These are phyloP conservation scores for Amanita inopinata DNA, from an alignment of 768 basidiomycete genomes.

Conservation along the genomic window DNA sequence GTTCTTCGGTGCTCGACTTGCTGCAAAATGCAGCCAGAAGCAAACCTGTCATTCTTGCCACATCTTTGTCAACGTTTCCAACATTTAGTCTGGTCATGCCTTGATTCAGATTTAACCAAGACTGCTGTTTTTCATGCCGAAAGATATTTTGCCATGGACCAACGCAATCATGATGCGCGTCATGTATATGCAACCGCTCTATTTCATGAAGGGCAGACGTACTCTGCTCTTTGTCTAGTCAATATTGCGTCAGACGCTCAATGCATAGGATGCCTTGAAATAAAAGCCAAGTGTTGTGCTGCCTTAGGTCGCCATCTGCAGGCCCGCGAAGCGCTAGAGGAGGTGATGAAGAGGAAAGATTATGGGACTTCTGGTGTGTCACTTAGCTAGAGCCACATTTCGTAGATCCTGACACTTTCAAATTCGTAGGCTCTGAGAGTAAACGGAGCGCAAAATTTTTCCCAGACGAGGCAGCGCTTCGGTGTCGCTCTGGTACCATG, in stretches of 20 bases:
- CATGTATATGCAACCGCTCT: slow-evolving; percentile 79
- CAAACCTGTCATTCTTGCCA: slow-evolving; percentile 37
- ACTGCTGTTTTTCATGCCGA: slow-evolving; percentile 89
- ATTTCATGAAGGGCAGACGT: slow-evolving; percentile 57
- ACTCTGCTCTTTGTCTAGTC: slow-evolving; percentile 67
- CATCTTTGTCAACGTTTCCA: slow-evolving; percentile 62
- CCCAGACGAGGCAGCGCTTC: slow-evolving; percentile 63
- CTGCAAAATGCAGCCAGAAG: slow-evolving; percentile 47
- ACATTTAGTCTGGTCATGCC: slow-evolving; percentile 71
- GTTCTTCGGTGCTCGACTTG: too few species aligned
- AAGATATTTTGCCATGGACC: slow-evolving; percentile 65
- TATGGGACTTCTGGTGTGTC: slow-evolving; percentile 52
- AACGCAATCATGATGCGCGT: slow-evolving; percentile 66
- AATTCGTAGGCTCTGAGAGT: slow-evolving; percentile 18
- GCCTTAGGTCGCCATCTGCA: slow-evolving; percentile 66
- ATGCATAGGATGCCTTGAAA: slow-evolving; percentile 69
- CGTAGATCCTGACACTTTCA: slow-evolving; percentile 34
- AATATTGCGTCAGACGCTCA: slow-evolving; percentile 47
- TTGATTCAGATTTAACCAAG: slow-evolving; percentile 69
- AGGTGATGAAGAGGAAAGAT: slow-evolving; percentile 40
- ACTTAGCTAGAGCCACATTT: slow-evolving; percentile 4
- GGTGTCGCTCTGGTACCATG: slow-evolving; percentile 68
- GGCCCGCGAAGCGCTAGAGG: slow-evolving; percentile 64
- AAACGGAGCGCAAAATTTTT: slow-evolving; percentile 45
- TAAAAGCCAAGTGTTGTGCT: slow-evolving; percentile 71